Evolutionary conservation across 2,329 filamentous ascomycete species (phyloP).

Genomic region (Esteya vermicola): DNA sequence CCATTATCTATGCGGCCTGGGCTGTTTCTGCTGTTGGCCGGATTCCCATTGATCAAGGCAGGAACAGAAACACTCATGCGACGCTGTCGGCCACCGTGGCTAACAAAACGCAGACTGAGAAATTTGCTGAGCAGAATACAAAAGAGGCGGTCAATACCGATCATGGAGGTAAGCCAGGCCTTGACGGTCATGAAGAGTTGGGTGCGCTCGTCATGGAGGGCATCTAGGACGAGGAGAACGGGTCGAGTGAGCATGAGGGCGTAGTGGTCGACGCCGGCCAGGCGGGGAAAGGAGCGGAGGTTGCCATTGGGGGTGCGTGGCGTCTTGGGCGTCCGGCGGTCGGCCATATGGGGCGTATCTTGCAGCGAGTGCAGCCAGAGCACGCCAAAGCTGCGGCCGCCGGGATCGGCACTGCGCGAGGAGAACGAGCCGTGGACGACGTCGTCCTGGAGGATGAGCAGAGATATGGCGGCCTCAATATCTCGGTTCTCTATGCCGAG

Average conservation of each 20-base stretch:
- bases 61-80: too few species aligned
- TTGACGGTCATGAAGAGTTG: conserved; percentile 65
- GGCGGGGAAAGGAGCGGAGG: conserved; percentile 22
- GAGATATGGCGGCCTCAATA: conserved; percentile 65
- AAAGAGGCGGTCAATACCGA: conserved; percentile 50
- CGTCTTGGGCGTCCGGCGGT: conserved; percentile 34
- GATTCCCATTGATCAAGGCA: too few species aligned
- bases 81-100: conserved; percentile 8
- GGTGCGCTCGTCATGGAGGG: conserved; percentile 55
- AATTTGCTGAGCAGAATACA: conserved; percentile 46
- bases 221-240: conserved; percentile 68
- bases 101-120: conserved; percentile 33
- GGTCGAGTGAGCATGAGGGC: conserved; percentile 68
- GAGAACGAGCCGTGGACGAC: conserved; percentile 30
- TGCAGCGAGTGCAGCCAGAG: conserved; percentile 72
- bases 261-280: conserved; percentile 46
- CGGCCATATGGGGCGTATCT: conserved; percentile 32
- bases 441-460: conserved; percentile 48
- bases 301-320: conserved; percentile 28
- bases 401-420: conserved; percentile 40
- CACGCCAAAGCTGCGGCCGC: conserved; percentile 56
- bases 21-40: not conserved
- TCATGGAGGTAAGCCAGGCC: conserved; percentile 61
- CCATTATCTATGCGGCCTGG: too few species aligned
- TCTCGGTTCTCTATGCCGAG: conserved; percentile 54